phyloP scores from a whole-genome alignment of 148 eudicot species.

The Rhododendron henanense region DNA sequence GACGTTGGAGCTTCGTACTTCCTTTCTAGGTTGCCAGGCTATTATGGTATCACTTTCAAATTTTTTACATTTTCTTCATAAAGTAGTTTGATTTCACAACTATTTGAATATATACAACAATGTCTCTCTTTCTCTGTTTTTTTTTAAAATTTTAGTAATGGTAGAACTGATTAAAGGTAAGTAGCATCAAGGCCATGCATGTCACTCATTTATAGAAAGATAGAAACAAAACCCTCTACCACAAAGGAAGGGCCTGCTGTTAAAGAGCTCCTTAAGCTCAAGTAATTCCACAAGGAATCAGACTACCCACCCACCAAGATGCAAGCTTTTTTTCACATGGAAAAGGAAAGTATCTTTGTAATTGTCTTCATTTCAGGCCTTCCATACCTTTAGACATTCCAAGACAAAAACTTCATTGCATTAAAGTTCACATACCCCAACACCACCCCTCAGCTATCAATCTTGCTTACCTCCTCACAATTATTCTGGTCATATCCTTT shows the following conservation, averaged over 20 bases:
- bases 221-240: neutral
- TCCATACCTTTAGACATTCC: neutral
- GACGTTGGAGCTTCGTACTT: constrained; percentile 47
- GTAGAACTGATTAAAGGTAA: neutral
- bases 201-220: neutral
- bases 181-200: neutral
- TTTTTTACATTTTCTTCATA: neutral
- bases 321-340: neutral
- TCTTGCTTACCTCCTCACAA: neutral
- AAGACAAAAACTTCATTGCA: neutral
- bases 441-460: neutral
- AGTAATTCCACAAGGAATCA: neutral
- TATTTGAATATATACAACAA: neutral
- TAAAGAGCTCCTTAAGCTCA: neutral
- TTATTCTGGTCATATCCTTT: neutral
- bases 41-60: constrained; percentile 25
- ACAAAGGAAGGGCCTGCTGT: neutral
- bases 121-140: too few species aligned
- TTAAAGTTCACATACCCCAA: neutral
- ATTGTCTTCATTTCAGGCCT: neutral
- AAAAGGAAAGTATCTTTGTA: neutral
- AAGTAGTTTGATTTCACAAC: neutral
- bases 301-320: neutral
- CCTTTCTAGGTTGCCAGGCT: constrained; percentile 38
- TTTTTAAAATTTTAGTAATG: neutral